Evolutionary conservation across 306 rosid species (phyloP), one percentile per base, ranked within the genome.

Genomic region (Astragalus membranaceus): DNA sequence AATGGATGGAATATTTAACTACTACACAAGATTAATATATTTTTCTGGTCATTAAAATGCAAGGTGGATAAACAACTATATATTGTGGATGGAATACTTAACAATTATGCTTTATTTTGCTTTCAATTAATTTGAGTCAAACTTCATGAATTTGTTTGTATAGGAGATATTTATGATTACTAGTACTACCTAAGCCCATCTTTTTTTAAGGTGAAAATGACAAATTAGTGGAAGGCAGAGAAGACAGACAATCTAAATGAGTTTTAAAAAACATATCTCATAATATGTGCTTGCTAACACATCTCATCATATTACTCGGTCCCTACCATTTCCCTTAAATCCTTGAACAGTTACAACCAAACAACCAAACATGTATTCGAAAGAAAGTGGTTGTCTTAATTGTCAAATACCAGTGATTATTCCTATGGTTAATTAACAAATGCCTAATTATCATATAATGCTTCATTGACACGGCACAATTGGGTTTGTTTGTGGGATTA

Each of bases 301-400:
- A 16, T 61, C 11, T 62, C 72, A 82, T 79, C 63, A 75, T 56
- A 70, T 63, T 46, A 49, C 47, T 64, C 78, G 78, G 86, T 77
- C 82, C 82, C 82, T 64, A 72, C 77, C 35, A 46, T 43, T 11
- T 9, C 63, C 78, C 65, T 65, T 20, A 3, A 52, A 48, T 37
- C 68, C 66, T 42, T n/a, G 13, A 74, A 78, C 54, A 43, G 68
- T 71, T 76, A 8, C 65, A 59, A 10, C 64, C 26, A 14, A 13
- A 58, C 67, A 76, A 69, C 49, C 56, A 58, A 58, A 73, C 72
- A 54, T 51, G 55, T 71, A 67, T 66, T 37, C 53, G 41, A 79
- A 63, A 74, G 60, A 61, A 50, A 63, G 82, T 61, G 65, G 73
- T 74, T 65, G 75, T 15, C 56, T 77, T 70, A 9, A 61, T 67